These are phyloP conservation scores for Mycena polygramma DNA, from an alignment of 768 basidiomycete species.

Conservation along the genomic window DNA sequence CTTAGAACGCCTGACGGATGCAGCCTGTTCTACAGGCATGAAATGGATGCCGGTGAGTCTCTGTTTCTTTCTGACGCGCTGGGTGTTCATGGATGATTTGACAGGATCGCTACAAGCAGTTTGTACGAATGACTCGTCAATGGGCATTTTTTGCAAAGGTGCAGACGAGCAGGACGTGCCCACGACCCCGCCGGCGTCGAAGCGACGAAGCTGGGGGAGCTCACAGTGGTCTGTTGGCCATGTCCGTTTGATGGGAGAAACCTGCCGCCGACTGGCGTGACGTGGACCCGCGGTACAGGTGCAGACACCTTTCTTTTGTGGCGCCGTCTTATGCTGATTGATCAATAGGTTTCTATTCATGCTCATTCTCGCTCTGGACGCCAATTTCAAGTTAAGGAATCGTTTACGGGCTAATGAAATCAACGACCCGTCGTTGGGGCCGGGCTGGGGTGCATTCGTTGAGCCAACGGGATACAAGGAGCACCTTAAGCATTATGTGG, in stretches of 20 bases:
- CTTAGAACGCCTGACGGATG: constrained; percentile 9
- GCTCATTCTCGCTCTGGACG: constrained; percentile 41
- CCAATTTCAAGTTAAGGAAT: constrained; percentile 44
- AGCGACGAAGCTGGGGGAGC: constrained; percentile 19
- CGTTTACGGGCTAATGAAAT: too few species aligned
- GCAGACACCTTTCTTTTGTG: too few species aligned
- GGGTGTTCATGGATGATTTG: background rate
- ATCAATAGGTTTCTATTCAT: constrained; percentile 24
- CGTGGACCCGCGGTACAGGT: background rate
- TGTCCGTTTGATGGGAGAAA: constrained; percentile 34
- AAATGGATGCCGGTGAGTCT: constrained; percentile 3
- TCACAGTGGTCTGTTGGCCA: constrained; percentile 31
- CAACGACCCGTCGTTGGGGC: constrained; percentile 1
- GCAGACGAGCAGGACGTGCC: background rate
- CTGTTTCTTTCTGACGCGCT: background rate
- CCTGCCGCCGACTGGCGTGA: constrained; percentile 36
- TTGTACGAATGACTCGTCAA: too few species aligned
- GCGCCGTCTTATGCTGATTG: too few species aligned
- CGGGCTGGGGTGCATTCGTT: too few species aligned
- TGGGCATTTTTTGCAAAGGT: too few species aligned
- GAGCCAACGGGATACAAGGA: constrained; percentile 10
- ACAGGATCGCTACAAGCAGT: constrained; percentile 26
- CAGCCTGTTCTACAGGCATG: background rate
- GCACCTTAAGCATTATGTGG: constrained; percentile 18
- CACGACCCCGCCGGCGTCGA: constrained; percentile 26